Percentiles rank a stretch among this genome's conserved stretches.
Evolutionary conservation across 2,329 filamentous ascomycete species (phyloP).

Genomic region (Sarocladium kiliense): DNA sequence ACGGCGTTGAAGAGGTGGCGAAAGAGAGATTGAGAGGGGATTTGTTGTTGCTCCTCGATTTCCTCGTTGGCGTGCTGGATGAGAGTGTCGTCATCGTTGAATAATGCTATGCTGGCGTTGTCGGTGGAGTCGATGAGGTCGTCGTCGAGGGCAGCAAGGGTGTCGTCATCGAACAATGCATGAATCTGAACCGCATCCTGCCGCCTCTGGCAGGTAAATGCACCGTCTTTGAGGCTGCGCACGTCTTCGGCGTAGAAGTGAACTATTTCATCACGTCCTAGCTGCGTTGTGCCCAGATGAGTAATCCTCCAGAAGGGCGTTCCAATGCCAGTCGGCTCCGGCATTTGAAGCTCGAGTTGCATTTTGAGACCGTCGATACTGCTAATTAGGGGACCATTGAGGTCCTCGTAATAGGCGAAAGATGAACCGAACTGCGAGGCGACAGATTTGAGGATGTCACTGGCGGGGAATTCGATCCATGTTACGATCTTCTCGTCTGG

Average conservation of each 20-base stretch:
- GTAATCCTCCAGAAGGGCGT: conserved; percentile 64
- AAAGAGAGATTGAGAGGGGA: conserved; percentile 44
- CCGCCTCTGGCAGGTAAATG: conserved; percentile 76
- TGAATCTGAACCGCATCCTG: conserved; percentile 64
- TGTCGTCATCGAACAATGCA: conserved; percentile 8
- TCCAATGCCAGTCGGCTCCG: conserved; percentile 23
- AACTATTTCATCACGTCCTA: conserved; percentile 85
- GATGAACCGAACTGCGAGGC: conserved; percentile 26
- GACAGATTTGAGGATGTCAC: conserved; percentile 28
- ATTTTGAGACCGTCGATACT: conserved; percentile 54
- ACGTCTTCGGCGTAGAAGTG: conserved; percentile 73
- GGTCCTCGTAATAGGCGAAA: conserved; percentile 25
- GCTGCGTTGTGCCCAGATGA: conserved; percentile 71
- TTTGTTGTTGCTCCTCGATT: conserved; percentile 21
- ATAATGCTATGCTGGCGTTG: conserved; percentile 19
- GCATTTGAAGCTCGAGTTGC: conserved; percentile 61
- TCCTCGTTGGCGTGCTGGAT: conserved; percentile 8
- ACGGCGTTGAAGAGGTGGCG: conserved; percentile 28
- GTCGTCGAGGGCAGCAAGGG: conserved; percentile 11
- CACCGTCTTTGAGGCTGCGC: conserved; percentile 72
- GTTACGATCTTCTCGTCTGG: conserved; percentile 69
- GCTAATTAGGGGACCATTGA: conserved; percentile 41
- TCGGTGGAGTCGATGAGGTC: background rate
- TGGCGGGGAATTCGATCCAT: conserved; percentile 56
- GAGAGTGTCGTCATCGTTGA: conserved; percentile 15